phyloP scores from a whole-genome alignment of 805 yeast genomes.

The Cyberlindnera bimundalis region DNA sequence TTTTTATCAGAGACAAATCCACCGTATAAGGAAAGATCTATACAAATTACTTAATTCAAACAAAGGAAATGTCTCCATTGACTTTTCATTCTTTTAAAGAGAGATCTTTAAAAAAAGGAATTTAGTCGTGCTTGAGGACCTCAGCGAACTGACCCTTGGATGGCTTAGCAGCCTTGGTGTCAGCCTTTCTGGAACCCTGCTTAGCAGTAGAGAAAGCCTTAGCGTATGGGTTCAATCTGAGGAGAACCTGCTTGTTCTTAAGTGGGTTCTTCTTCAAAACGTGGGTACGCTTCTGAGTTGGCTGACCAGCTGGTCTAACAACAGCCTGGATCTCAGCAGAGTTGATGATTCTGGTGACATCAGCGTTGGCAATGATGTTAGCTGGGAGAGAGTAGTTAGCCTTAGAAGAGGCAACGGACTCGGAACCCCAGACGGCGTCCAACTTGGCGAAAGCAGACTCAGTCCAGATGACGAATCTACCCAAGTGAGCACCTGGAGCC shows the following conservation, averaged over 20 bases:
- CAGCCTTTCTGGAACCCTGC: constrained; percentile 80
- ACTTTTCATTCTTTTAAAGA: too few relatives aligned
- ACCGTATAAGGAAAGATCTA: too few relatives aligned
- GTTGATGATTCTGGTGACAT: constrained; percentile 95
- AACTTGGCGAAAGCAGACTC: constrained; percentile 96
- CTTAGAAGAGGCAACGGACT: constrained; percentile 78
- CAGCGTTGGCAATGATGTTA: constrained; percentile 93
- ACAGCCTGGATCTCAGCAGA: constrained; percentile 98
- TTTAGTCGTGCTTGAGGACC: constrained; percentile 61
- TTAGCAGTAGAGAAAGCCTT: constrained; percentile 92
- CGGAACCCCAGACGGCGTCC: constrained; percentile 97
- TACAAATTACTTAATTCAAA: too few relatives aligned
- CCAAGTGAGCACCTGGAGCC: constrained; percentile 99
- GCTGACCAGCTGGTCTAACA: constrained; percentile 93
- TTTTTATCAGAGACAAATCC: too few relatives aligned
- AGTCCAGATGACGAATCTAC: constrained; percentile 99
- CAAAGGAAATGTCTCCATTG: too few relatives aligned
- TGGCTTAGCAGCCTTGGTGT: constrained; percentile 57
- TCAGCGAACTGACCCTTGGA: constrained; percentile 68
- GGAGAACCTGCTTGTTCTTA: constrained; percentile 97
- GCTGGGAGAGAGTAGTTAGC: constrained; percentile 89
- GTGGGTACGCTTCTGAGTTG: constrained; percentile 89
- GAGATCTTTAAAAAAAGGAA: constrained; percentile 1
- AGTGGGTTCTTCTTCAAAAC: constrained; percentile 99
- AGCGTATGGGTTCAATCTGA: constrained; percentile 99